Base-by-base conservation (phyloP, 139 green algal genomes). In the Auxenochlorella pyrenoidosa region DNA sequence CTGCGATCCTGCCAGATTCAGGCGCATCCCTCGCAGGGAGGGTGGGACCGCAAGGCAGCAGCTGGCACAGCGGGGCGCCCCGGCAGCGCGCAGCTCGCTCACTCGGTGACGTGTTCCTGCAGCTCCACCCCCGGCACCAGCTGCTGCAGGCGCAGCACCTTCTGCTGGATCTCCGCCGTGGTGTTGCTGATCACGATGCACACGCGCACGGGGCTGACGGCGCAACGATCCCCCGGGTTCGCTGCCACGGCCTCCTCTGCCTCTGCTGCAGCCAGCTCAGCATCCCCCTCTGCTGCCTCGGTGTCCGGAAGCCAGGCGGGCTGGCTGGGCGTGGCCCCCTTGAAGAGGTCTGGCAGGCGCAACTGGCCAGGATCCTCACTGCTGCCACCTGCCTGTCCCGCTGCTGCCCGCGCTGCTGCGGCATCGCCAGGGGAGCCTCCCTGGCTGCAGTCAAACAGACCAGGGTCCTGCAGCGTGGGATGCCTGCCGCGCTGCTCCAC, bases 61-160 rank as follows among this genome's bases (percentile, higher is more conserved):
- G 44, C 24, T 3, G 41, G 28, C 63, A 22, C 8, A 13, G 5
- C 32, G 32, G 32, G 10, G 32, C 2, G 24, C 44, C 18, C n/a
- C 2, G 19, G 54, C 54, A 60, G 59, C n/a, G 18, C 21, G 4
- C 8, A 4, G 26, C 34, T 43, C 38, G 28, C 80, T 77, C 80
- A 86, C 80, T 86, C 32, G 15, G 63, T 66, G 41, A 86, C 80
- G 15, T 63, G 40, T 0, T 86, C 41, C 30, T 76, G 40, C 16
- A 86, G 16, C 28, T 26, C 43, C 15, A 63, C 3, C 12, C 43
- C 80, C 10, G 59, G 59, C 63, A 86, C 40, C 40, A 22, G 15
- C 41, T 32, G 28, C 63, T 60, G 63, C 40, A 86, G 63, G 40
- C 30, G 30, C 80, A 76, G 80, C 63, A 65, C 41, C 63, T 77